Base-by-base conservation (phyloP, 352 stramenopile genomes). In the Albugo candida region DNA sequence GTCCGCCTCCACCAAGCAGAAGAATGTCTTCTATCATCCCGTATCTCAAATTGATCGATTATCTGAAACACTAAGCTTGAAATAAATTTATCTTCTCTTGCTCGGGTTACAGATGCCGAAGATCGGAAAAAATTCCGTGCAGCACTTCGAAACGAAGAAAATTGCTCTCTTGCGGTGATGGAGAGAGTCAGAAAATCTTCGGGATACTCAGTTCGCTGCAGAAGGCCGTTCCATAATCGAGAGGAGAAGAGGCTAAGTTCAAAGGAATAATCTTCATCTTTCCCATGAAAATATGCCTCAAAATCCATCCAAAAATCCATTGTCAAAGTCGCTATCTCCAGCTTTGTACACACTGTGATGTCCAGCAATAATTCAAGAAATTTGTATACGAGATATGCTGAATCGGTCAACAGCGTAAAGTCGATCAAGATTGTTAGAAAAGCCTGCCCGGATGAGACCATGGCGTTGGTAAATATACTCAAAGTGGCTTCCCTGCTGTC, bases 251-350 rank as follows among this genome's bases (percentile, higher is more conserved):
- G 54, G 45, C 84, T 71, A 48, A 83, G 85, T 11, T 66, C 64
- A 34, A 55, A 46, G 56, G 83, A 81, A 18, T 69, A 69, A n/a
- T 64, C 41, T 36, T 87, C 72, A 48, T 87, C 56, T 49, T 87
- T 87, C 36, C 75, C 75, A 10, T 68, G 83, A 27, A 87, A 56
- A 47, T 87, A 87, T 10, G 53, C 42, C 20, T 73, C 64, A 34
- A 87, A 85, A 35, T 80, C 64, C 53, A 87, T 80, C 75, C 75
- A 87, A 24, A 87, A 87, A 11, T 75, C 64, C 70, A 83, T 87
- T 16, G 70, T 87, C 50, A 77, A 70, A 41, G 83, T 83, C 5
- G 75, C 83, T 14, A 75, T 64, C 8, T 77, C 53, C 21, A 87
- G 53, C 47, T 83, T 64, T 42, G 70, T 65, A 20, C 80, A 34